phyloP scores from a whole-genome alignment of 306 rosid species.

The Begonia peltatifolia region DNA sequence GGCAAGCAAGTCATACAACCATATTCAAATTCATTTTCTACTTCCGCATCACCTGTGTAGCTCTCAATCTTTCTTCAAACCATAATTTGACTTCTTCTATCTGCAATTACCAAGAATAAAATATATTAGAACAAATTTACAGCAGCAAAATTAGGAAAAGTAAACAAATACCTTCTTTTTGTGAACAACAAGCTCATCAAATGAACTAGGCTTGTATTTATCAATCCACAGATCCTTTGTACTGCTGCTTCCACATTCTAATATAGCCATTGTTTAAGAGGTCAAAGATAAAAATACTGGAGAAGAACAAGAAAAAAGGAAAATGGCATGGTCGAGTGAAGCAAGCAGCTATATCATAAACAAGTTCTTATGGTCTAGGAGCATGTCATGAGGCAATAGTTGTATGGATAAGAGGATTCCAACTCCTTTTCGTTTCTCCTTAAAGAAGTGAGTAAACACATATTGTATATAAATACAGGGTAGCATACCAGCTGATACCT shows the following conservation, averaged over 20 bases:
- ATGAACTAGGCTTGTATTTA: conserved; percentile 56
- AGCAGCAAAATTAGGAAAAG: conserved; percentile 9
- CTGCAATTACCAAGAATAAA: conserved; percentile 26
- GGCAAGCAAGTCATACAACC: too few species aligned
- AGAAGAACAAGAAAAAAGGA: neutral
- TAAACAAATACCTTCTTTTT: conserved; percentile 55
- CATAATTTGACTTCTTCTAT: conserved; percentile 65
- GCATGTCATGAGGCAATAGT: too few species aligned
- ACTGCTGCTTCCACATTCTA: conserved; percentile 30
- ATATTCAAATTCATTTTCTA: too few species aligned
- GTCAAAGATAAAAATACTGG: neutral
- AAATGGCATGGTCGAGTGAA: too few species aligned
- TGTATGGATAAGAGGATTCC: too few species aligned
- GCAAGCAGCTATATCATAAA: too few species aligned
- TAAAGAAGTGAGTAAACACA: neutral
- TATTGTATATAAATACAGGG: neutral
- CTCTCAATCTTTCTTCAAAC: conserved; percentile 67
- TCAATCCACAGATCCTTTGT: conserved; percentile 66
- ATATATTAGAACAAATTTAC: conserved; percentile 6
- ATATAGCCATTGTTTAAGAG: conserved; percentile 2
- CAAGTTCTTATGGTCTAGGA: too few species aligned
- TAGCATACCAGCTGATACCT: conserved; percentile 77
- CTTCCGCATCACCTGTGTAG: conserved; percentile 33
- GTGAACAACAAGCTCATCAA: conserved; percentile 82
- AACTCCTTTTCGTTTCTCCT: too few species aligned